phyloP scores from a whole-genome alignment of 2,329 filamentous ascomycete species.

The Xylariaceae sp. region DNA sequence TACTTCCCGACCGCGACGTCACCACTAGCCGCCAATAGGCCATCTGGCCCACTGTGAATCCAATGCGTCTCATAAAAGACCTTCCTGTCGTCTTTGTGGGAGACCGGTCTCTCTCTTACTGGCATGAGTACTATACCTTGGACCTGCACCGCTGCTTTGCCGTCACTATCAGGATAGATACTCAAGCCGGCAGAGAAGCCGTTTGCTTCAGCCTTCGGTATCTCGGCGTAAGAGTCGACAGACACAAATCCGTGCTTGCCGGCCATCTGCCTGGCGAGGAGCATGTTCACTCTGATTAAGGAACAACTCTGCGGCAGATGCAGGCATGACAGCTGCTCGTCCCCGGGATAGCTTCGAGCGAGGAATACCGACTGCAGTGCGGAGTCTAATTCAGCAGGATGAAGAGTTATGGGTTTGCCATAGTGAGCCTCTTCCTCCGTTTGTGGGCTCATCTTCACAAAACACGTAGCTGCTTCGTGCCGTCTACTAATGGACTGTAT shows the following conservation, averaged over 20 bases:
- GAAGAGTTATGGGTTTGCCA: background rate
- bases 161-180: constrained; percentile 1
- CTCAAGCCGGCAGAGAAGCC: constrained; percentile 3
- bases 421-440: background rate
- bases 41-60: constrained; percentile 6
- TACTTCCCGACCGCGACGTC: constrained; percentile 1
- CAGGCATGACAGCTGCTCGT: constrained; percentile 14
- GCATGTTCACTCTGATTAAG: background rate
- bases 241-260: background rate
- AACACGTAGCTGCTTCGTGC: background rate
- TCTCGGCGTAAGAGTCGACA: background rate
- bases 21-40: constrained; percentile 3
- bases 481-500: background rate
- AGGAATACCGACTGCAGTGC: constrained; percentile 30
- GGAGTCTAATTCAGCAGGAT: constrained; percentile 22
- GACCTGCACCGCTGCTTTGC: constrained; percentile 3
- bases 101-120: background rate
- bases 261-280: background rate
- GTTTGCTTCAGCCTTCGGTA: background rate
- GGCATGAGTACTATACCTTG: constrained; percentile 4
- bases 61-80: constrained; percentile 10
- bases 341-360: constrained; percentile 28
- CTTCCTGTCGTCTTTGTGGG: constrained; percentile 7
- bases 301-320: background rate
- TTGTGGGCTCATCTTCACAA: background rate